Conservation (phyloP, 2,329 filamentous ascomycete genomes). For the Taxawa tesnikishii region DNA sequence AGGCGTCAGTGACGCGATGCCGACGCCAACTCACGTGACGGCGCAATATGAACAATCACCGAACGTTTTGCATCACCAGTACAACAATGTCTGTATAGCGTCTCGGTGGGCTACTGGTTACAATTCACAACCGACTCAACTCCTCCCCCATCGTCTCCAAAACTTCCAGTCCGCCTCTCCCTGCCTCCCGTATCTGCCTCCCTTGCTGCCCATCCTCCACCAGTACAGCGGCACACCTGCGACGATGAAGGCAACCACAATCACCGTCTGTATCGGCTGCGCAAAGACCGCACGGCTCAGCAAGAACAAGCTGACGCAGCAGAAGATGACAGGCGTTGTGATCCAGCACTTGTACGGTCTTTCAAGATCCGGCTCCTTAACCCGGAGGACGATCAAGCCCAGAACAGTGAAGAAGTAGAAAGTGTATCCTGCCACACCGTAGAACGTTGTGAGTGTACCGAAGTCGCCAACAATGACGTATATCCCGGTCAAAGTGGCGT, state of each 20-base stretch:
- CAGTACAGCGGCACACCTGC: constrained; percentile 81
- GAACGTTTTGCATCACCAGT: too few relatives aligned
- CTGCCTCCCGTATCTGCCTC: constrained; percentile 17
- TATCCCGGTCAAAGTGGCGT: constrained; percentile 55
- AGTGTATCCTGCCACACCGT: constrained; percentile 90
- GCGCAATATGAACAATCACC: too few relatives aligned
- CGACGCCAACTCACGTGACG: too few relatives aligned
- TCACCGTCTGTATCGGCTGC: constrained; percentile 77
- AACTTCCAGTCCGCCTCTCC: constrained; percentile 22
- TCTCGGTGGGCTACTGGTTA: too few relatives aligned
- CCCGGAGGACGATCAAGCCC: constrained; percentile 79
- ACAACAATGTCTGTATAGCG: too few relatives aligned
- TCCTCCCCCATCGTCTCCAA: constrained; percentile 25
- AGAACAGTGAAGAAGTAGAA: constrained; percentile 97
- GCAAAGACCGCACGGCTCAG: constrained; percentile 81
- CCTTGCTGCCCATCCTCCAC: constrained; percentile 61
- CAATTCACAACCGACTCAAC: too few relatives aligned
- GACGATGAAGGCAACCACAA: constrained; percentile 74
- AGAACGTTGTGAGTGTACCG: constrained; percentile 84
- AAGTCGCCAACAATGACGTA: constrained; percentile 89
- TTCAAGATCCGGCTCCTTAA: constrained; percentile 77
- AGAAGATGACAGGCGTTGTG: constrained; percentile 92
- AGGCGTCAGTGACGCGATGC: too few relatives aligned
- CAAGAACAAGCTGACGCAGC: constrained; percentile 90
- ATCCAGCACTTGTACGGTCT: constrained; percentile 95